A percentile compares a stretch with the other conserved stretches of the same genome.
Evolutionary conservation across 345 rosid genomes (phyloP).

Genomic region (Eucalyptus regnans): DNA sequence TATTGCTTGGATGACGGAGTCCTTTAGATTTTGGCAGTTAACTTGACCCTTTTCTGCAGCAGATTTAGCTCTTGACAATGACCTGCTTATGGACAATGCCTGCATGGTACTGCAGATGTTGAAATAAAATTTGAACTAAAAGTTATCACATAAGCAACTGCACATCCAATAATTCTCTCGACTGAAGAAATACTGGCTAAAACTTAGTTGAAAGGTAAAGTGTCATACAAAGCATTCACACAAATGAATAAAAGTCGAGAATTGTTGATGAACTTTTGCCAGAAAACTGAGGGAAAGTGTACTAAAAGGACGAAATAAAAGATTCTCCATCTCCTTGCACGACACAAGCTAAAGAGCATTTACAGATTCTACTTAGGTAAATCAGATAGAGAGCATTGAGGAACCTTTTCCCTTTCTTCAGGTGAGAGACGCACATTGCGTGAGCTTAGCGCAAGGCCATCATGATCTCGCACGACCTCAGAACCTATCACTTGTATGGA

Average conservation of each 20-base stretch:
- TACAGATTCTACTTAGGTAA: not conserved
- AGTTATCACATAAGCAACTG: not conserved
- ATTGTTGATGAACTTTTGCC: not conserved
- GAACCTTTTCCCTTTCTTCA: conserved; percentile 58
- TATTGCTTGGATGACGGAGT: conserved; percentile 31
- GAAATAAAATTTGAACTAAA: not conserved
- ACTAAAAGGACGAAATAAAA: not conserved
- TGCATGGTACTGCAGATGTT: conserved; percentile 1
- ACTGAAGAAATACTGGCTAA: not conserved
- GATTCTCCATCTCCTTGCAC: not conserved
- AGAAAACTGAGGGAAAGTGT: not conserved
- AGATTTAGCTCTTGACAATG: conserved; percentile 45
- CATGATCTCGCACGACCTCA: conserved; percentile 54
- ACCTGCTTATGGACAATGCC: conserved; percentile 80
- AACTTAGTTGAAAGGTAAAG: not conserved
- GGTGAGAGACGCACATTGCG: conserved; percentile 69
- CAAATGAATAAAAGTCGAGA: not conserved
- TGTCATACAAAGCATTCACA: not conserved
- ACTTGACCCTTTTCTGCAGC: conserved; percentile 27
- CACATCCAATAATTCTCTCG: not conserved
- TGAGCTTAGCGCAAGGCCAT: conserved; percentile 89
- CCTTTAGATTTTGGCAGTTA: conserved; percentile 28
- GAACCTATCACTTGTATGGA: conserved; percentile 53
- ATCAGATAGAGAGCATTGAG: not conserved
- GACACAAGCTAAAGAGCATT: not conserved